Conservation (phyloP, 1,284 basidiomycete genomes). For the Ceratobasidium theobromae region DNA sequence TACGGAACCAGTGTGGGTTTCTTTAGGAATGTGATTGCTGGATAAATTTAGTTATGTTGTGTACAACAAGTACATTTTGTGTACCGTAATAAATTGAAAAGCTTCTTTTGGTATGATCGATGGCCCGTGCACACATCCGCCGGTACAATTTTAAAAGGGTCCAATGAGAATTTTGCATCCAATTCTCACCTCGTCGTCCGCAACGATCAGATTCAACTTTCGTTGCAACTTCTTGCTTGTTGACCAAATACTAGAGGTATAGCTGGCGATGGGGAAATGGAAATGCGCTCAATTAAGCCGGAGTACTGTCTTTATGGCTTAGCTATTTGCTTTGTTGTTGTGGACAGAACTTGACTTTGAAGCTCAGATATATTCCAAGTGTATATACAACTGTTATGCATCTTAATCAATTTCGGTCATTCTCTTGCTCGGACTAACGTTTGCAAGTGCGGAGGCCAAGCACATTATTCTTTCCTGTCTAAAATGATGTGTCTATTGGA, state of each 20-base stretch:
- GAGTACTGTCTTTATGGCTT: conserved; percentile 57
- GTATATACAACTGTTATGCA: not conserved
- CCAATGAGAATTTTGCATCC: not conserved
- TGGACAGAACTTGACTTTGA: conserved; percentile 75
- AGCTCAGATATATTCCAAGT: conserved; percentile 49
- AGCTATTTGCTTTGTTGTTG: conserved; percentile 45
- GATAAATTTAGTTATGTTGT: not conserved
- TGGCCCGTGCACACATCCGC: conserved; percentile 29
- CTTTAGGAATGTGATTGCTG: conserved; percentile 20
- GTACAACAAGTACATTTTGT: not conserved
- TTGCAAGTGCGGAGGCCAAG: no score
- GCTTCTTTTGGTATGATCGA: not conserved
- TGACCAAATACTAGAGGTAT: conserved; percentile 26
- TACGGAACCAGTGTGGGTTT: conserved; percentile 27
- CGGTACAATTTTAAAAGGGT: conserved; percentile 3
- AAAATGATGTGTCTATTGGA: not conserved
- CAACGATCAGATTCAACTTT: conserved; percentile 10
- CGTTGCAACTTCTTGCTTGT: conserved; percentile 30
- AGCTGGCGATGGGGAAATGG: conserved; percentile 27
- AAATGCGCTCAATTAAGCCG: conserved; percentile 73
- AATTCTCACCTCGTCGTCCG: conserved; percentile 34
- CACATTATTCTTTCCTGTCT: conserved; percentile 12
- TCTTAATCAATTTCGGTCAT: not conserved
- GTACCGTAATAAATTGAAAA: not conserved
- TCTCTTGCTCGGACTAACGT: conserved; percentile 27